phyloP scores from a whole-genome alignment of 176 grass and related monocot species.

The Cocos nucifera region DNA sequence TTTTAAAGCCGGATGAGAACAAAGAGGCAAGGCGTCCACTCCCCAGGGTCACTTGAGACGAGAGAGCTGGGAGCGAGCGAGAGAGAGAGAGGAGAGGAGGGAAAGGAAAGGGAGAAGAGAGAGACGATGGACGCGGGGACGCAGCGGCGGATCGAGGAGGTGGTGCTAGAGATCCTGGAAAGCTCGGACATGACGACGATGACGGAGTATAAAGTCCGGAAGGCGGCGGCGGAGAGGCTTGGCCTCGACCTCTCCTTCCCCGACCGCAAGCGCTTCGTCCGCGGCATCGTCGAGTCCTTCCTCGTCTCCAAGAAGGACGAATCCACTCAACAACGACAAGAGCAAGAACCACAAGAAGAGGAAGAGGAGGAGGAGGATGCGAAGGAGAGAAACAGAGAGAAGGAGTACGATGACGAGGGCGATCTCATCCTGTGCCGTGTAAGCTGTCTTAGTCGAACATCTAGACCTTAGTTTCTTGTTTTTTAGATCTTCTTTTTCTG shows the following conservation, averaged over 20 bases:
- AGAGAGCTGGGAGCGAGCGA: too few species aligned
- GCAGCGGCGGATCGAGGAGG: slow-evolving; percentile 48
- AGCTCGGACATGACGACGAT: slow-evolving; percentile 49
- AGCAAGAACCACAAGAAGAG: not conserved
- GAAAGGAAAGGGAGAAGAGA: not conserved
- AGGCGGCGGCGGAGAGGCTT: slow-evolving; percentile 45
- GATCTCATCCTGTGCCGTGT: slow-evolving; percentile 83
- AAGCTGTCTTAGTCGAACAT: slow-evolving; percentile 13
- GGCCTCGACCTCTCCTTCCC: slow-evolving; percentile 59
- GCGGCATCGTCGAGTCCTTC: slow-evolving; percentile 52
- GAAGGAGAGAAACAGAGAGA: not conserved
- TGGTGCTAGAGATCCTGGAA: slow-evolving; percentile 64
- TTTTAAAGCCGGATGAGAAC: too few species aligned
- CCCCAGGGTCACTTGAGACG: too few species aligned
- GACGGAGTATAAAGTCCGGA: slow-evolving; percentile 63
- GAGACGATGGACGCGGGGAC: slow-evolving; percentile 41
- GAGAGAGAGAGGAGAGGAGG: too few species aligned
- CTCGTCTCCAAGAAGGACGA: slow-evolving; percentile 17
- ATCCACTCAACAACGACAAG: not conserved
- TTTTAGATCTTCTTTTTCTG: too few species aligned
- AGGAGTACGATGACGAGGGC: slow-evolving; percentile 63
- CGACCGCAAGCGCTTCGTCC: slow-evolving; percentile 61
- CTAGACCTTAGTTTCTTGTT: slow-evolving; percentile 6
- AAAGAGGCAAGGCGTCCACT: too few species aligned
- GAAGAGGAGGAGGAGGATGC: slow-evolving; percentile 25